Evolutionary conservation across 768 basidiomycete species (phyloP).

Genomic region (Boletales sp.): DNA sequence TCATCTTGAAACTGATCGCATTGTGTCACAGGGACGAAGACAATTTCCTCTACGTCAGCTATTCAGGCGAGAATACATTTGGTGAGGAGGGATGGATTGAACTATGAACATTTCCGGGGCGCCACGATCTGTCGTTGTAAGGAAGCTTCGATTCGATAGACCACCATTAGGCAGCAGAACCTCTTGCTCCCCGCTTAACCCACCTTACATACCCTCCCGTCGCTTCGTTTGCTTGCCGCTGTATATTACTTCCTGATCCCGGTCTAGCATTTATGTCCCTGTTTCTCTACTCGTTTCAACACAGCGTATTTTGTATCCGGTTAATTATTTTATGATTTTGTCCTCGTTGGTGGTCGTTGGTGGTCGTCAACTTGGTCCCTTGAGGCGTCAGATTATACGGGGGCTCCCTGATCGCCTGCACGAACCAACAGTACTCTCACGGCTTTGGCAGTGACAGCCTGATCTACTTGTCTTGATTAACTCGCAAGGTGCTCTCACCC

Average conservation of each 20-base stretch:
- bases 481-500: no score
- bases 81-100: constrained; percentile 43
- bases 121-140: constrained; percentile 20
- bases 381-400: no score
- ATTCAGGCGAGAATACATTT: constrained; percentile 98
- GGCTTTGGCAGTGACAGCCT: no score
- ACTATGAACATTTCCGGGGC: constrained; percentile 24
- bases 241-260: constrained; percentile 25
- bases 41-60: constrained; percentile 97
- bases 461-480: no score
- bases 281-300: constrained; percentile 11
- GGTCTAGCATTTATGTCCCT: constrained; percentile 4
- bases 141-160: constrained; percentile 25
- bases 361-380: no score
- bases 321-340: constrained; percentile 4
- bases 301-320: constrained; percentile 18
- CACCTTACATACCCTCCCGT: constrained; percentile 26
- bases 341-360: no score
- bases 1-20: constrained; percentile 24
- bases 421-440: no score
- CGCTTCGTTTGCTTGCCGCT: constrained; percentile 21
- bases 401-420: no score
- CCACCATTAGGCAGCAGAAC: constrained; percentile 22
- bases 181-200: constrained; percentile 10
- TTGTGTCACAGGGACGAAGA: constrained; percentile 81